Evolutionary conservation across 2,329 filamentous ascomycete genomes (phyloP).

Genomic region (Sporothrix curviconia): DNA sequence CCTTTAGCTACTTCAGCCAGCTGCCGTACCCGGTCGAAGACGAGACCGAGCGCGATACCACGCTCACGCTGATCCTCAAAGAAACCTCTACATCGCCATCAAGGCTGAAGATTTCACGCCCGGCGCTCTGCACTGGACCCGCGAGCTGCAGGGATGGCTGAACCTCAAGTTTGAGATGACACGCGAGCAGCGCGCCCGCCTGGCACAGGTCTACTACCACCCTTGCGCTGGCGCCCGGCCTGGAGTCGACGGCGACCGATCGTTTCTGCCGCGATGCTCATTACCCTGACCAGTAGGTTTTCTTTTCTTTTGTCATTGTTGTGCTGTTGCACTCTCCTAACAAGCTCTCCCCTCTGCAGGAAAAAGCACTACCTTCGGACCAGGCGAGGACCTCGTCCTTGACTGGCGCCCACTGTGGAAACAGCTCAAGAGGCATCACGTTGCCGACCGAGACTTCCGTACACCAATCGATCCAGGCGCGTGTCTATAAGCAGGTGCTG

Average conservation of each 20-base stretch:
- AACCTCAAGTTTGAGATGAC: conserved; percentile 96
- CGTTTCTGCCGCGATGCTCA: conserved; percentile 95
- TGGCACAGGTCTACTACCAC: conserved; percentile 91
- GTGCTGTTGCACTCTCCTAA: conserved; percentile 10
- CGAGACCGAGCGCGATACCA: conserved; percentile 67
- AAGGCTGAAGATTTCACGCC: conserved; percentile 90
- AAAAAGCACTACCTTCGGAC: conserved; percentile 93
- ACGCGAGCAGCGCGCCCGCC: conserved; percentile 69
- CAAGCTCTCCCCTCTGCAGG: conserved; percentile 39
- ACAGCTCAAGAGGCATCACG: conserved; percentile 84
- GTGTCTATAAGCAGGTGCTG: conserved; percentile 60
- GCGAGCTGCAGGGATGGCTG: conserved; percentile 91
- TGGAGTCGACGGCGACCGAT: conserved; percentile 76
- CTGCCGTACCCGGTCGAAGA: conserved; percentile 86
- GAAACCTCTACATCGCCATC: conserved; percentile 87
- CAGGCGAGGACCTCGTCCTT: conserved; percentile 78
- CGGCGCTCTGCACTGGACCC: conserved; percentile 92
- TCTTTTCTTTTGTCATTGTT: conserved; percentile 18
- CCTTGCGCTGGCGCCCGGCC: conserved; percentile 81
- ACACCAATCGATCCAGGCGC: conserved; percentile 50
- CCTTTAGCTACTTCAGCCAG: conserved; percentile 86
- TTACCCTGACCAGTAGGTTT: conserved; percentile 81
- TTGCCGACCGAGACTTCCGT: conserved; percentile 74
- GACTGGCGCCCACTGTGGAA: conserved; percentile 93
- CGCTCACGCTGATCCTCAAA: conserved; percentile 81